Base-by-base conservation (phyloP, 1,284 basidiomycete genomes). In the Anthracocystis setariae region DNA sequence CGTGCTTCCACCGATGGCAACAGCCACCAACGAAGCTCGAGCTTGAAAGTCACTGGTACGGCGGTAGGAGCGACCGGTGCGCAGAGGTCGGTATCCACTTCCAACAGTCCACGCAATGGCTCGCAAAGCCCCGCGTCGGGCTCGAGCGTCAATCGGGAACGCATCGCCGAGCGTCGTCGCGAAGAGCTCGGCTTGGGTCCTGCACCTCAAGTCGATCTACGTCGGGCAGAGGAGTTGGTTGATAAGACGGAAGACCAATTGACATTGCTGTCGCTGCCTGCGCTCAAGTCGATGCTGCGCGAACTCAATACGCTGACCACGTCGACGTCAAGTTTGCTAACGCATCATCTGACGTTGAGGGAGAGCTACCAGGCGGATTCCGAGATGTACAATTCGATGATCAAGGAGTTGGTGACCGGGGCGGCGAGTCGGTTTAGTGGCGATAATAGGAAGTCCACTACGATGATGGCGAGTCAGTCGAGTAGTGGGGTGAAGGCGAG, bases 331-430 rank as follows among this genome's bases (percentile, higher is more conserved):
- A 58, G 64, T 8, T 49, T 79, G 35, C 62, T 82, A 40, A 79
- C 79, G n/a, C 73, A 82, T 49, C 73, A 81, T 21, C 57, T 82
- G 43, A 76, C 73, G 46, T 39, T 79, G 43, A 60, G 80, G 45
- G 80, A 82, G 42, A 73, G 76, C 45, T 76, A 76, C 33, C 43
- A 63, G 23, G 70, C 79, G 8, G 80, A 82, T 39, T 65, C 74
- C 39, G 80, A 82, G 54, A 74, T 80, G 73, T 81, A 77, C 65
- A 77, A 82, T 18, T 71, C 69, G 25, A 79, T 81, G 67, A 82
- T 82, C 63, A 74, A 75, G 58, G 77, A 82, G 38, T 56, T 82
- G 18, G 80, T 82, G 24, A 72, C 76, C 5, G 80, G 80, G 8
- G 80, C 79, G 7, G 73, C 77, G 13, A 74, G 51, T 33, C 44